A percentile compares a stretch with the other conserved stretches of the same genome.
Evolutionary conservation across 768 basidiomycete genomes (phyloP).

Genomic region (Fistulinella prunicolor): DNA sequence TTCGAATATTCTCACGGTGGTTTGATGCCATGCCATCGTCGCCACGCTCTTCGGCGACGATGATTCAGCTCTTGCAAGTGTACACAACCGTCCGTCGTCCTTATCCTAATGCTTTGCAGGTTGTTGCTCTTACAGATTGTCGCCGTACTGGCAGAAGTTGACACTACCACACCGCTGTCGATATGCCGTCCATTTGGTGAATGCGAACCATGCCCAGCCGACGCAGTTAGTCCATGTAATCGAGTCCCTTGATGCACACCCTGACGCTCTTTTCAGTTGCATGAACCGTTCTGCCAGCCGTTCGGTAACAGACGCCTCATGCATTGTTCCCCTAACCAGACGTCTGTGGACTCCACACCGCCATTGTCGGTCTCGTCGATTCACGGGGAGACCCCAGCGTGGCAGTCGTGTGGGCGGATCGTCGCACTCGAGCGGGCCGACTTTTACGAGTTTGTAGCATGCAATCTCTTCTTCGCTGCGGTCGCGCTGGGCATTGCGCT

Average conservation of each 20-base stretch:
- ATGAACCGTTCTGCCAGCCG: constrained; percentile 92
- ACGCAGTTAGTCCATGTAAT: constrained; percentile 44
- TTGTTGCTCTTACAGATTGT: constrained; percentile 10
- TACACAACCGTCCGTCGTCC: background rate
- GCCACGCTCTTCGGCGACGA: no score
- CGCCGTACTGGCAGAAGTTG: constrained; percentile 5
- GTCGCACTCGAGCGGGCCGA: constrained; percentile 74
- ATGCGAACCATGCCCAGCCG: constrained; percentile 63
- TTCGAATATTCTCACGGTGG: constrained; percentile 26
- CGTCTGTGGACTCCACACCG: constrained; percentile 13
- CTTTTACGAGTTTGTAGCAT: constrained; percentile 88
- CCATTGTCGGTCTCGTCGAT: constrained; percentile 8
- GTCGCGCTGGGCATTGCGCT: constrained; percentile 65
- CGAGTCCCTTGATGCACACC: constrained; percentile 2
- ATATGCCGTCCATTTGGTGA: constrained; percentile 54
- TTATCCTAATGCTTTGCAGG: constrained; percentile 6
- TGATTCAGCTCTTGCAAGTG: constrained; percentile 13
- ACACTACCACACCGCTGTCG: constrained; percentile 8
- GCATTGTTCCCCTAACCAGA: constrained; percentile 59
- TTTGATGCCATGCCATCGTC: constrained; percentile 10
- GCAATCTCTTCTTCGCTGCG: constrained; percentile 71
- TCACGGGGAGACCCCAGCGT: constrained; percentile 69
- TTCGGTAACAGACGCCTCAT: constrained; percentile 90
- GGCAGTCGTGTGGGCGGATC: constrained; percentile 92
- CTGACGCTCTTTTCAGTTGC: constrained; percentile 46